Base-by-base conservation (phyloP, 2,329 filamentous ascomycete species). In the Neocucurbitaria cava region DNA sequence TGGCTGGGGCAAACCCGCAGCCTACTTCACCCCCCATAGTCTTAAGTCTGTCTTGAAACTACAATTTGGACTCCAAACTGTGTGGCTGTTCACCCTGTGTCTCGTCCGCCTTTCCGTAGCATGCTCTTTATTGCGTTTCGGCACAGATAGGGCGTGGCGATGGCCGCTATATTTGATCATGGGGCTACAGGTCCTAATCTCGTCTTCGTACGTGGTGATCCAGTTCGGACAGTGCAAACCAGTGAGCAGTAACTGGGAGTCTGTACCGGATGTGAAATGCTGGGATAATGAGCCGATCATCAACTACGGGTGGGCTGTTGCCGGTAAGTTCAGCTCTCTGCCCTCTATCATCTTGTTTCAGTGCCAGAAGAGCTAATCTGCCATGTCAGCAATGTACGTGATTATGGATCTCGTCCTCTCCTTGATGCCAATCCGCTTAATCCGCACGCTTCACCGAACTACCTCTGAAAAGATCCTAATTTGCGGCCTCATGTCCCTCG, bases 161-260 rank as follows among this genome's bases (percentile, higher is more conserved):
- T 57, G 45, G 31, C 50, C 66, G 9, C 31, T 70, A 18, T 67
- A 66, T 43, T 48, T 56, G 49, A 49, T 69, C 38, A 70, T 71
- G 35, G 62, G 54, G 1, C 47, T 70, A 2, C 68, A 71, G 30
- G 31, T 53, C 13, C 20, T 59, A 9, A 65, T 66, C 15, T 69
- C 68, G 1, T 54, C 56, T 6, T 56, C 57, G 6, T 71, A 63
- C 33, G 38, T 70, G 9, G 61, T 70, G 13, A 65, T 71, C 17
- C 64, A 68, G 21, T 66, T 71, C 31, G 65, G 49, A 3, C 68
- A 70, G 38, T 71, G 68, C 36, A 65, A 35, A 5, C 67, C 67
- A 1, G 24, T 71, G 9, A 61, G 58, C 15, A 49, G 56, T 7
- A 65, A 58, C 17, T 71, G 68, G 68, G 65, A 71, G 17, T 50